Percentiles rank a stretch among this genome's conserved stretches.
phyloP scores from a whole-genome alignment of 2,329 filamentous ascomycete genomes.

The Bisporella sp. region DNA sequence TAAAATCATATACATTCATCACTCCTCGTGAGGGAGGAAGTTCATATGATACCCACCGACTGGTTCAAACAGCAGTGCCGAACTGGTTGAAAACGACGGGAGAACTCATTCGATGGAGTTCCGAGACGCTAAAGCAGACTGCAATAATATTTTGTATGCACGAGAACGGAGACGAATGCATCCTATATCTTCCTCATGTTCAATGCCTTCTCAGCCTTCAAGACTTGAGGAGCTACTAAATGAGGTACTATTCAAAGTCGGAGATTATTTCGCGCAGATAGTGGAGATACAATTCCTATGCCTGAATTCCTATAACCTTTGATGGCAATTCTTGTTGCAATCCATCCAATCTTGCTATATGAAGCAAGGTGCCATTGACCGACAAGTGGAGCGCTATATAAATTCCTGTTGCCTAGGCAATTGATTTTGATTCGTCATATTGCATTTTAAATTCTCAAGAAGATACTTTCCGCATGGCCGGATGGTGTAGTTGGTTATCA shows the following conservation, averaged over 20 bases:
- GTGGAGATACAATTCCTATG: neutral
- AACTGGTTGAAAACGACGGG: neutral
- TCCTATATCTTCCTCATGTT: neutral
- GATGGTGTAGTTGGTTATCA: too few species aligned
- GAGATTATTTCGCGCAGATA: neutral
- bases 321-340: too few species aligned
- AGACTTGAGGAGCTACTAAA: neutral
- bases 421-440: too few species aligned
- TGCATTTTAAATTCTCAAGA: too few species aligned
- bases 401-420: too few species aligned
- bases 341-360: too few species aligned
- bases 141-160: neutral
- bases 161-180: neutral
- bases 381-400: too few species aligned
- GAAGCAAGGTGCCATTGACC: too few species aligned
- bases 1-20: neutral
- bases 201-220: neutral
- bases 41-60: neutral
- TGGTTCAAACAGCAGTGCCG: neutral
- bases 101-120: conserved; percentile 1
- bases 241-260: neutral
- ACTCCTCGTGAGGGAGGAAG: neutral
- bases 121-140: neutral
- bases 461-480: too few species aligned
- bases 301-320: too few species aligned